A percentile compares a stretch with the other conserved stretches of the same genome.
phyloP scores from a whole-genome alignment of 345 rosid species.

The Sapria himalayana region DNA sequence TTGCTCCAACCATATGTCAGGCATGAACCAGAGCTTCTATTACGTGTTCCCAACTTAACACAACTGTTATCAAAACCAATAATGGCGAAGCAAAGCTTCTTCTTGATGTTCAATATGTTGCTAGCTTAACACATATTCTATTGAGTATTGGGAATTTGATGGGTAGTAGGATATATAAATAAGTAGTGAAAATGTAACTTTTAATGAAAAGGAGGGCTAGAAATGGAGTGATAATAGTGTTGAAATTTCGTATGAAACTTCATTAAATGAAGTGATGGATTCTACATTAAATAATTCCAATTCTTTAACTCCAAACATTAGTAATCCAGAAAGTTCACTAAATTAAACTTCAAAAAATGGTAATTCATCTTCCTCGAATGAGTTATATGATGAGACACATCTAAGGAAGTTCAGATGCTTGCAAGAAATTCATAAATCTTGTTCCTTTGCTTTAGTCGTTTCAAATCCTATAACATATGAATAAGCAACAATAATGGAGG shows the following conservation, averaged over 20 bases:
- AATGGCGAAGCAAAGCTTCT: constrained; percentile 1
- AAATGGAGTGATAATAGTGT: not conserved
- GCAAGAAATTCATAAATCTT: too few relatives aligned
- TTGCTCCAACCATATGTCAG: too few relatives aligned
- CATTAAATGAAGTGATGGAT: not conserved
- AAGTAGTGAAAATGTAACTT: not conserved
- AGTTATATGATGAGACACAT: not conserved
- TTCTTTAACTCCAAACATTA: not conserved
- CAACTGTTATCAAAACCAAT: not conserved
- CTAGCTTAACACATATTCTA: constrained; percentile 1
- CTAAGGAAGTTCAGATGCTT: not conserved
- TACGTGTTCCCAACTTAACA: not conserved
- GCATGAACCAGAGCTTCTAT: too few relatives aligned
- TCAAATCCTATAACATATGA: too few relatives aligned
- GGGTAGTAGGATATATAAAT: too few relatives aligned
- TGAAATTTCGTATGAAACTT: not conserved
- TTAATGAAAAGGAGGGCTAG: not conserved
- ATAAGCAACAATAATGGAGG: not conserved
- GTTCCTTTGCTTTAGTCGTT: too few relatives aligned
- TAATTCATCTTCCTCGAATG: not conserved
- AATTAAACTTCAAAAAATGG: not conserved
- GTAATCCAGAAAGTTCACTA: constrained; percentile 1
- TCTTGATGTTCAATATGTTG: constrained; percentile 2
- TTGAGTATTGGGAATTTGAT: constrained; percentile 1
- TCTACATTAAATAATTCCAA: not conserved